phyloP scores from a whole-genome alignment of 164 flowering plant species.

The Annona squamosa region DNA sequence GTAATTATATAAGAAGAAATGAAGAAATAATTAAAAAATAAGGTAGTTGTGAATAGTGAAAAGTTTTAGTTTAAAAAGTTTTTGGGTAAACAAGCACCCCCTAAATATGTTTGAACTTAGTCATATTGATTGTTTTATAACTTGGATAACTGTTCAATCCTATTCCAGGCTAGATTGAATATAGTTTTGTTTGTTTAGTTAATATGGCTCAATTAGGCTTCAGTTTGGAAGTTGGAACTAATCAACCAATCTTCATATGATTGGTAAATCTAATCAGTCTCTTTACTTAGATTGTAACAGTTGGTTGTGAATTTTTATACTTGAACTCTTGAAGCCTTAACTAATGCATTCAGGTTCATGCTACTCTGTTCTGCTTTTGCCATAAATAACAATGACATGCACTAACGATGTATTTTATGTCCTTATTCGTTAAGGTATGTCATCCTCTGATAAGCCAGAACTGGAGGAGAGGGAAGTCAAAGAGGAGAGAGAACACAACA shows the following conservation, averaged over 20 bases:
- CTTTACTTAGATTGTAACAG: background rate
- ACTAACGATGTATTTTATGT: background rate
- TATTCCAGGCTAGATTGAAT: too few species aligned
- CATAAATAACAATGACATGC: background rate
- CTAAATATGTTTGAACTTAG: too few species aligned
- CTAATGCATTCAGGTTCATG: background rate
- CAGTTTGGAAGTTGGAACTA: background rate
- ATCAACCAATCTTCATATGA: background rate
- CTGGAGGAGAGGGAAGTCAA: conserved; percentile 8
- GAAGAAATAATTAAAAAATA: too few species aligned
- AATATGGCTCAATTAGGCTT: background rate
- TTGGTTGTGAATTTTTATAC: background rate
- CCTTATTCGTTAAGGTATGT: conserved; percentile 4
- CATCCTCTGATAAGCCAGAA: conserved; percentile 8
- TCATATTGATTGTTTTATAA: too few species aligned
- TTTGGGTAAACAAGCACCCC: too few species aligned
- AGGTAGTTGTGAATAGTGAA: too few species aligned
- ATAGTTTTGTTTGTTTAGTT: too few species aligned
- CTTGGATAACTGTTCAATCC: too few species aligned
- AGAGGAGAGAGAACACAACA: conserved; percentile 33
- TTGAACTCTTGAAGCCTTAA: background rate
- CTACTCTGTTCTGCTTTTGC: background rate
- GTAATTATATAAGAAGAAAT: too few species aligned
- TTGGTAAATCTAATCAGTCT: background rate
- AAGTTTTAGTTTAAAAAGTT: too few species aligned